These are phyloP conservation scores for Chlamydomonas asymmetrica DNA, from an alignment of 139 green algal species.

Conservation along the genomic window DNA sequence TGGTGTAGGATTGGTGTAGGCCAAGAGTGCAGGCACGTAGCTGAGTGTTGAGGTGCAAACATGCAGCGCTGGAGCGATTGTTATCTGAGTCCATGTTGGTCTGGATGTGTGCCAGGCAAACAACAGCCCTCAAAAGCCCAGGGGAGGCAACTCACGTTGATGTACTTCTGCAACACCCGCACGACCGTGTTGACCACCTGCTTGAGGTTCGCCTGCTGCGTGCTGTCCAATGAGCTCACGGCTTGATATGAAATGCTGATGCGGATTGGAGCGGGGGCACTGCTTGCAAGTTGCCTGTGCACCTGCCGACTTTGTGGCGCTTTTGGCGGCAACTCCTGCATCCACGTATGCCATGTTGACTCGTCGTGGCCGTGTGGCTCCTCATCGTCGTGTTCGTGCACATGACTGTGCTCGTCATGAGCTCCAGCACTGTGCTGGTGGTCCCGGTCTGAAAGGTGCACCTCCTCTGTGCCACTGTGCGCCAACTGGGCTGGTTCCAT, in stretches of 20 bases:
- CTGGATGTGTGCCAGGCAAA: background rate
- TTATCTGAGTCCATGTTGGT: background rate
- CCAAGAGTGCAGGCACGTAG: background rate
- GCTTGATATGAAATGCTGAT: constrained; percentile 44
- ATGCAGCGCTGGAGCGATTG: background rate
- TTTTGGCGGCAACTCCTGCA: background rate
- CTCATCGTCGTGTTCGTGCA: background rate
- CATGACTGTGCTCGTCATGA: background rate
- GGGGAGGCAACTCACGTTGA: constrained; percentile 16
- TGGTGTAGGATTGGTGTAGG: no score
- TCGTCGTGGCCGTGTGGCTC: background rate
- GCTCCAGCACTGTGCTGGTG: no score
- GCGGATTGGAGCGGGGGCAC: constrained; percentile 21
- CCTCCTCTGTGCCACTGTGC: no score
- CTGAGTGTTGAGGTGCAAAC: background rate
- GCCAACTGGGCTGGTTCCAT: no score
- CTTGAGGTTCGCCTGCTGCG: constrained; percentile 19
- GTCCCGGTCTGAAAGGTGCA: no score
- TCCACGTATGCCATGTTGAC: background rate
- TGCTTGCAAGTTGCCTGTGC: background rate
- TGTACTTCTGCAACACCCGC: constrained; percentile 41
- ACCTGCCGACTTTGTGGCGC: background rate
- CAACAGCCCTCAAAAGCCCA: no score
- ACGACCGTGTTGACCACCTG: constrained; percentile 36
- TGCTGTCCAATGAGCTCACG: constrained; percentile 6